Conservation (phyloP, 2,329 filamentous ascomycete species). For the Alternaria tenuissima region DNA sequence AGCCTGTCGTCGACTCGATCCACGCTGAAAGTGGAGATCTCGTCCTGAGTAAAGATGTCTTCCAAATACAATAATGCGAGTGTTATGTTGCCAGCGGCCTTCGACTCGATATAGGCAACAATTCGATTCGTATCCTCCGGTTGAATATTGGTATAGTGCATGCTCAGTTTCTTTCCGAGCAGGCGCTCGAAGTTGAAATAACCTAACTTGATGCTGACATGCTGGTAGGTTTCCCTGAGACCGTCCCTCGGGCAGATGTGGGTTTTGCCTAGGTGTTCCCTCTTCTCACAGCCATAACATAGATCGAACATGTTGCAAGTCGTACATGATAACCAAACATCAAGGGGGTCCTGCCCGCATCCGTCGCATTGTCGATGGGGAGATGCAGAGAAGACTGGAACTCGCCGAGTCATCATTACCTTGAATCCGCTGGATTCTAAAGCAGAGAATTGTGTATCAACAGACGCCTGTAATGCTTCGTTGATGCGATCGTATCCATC, state of each 20-base stretch:
- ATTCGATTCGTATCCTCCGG: rapidly evolving
- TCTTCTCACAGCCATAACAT: not conserved
- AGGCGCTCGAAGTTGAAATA: not conserved
- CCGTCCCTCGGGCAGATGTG: rapidly evolving
- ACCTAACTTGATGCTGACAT: not conserved
- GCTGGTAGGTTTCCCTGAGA: not conserved
- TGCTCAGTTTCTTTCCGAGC: not conserved
- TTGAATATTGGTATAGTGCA: not conserved
- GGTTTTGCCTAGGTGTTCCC: not conserved
- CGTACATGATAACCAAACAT: too few species aligned
- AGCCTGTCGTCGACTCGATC: too few species aligned
- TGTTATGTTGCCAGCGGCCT: not conserved
- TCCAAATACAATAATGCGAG: not conserved
- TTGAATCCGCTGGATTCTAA: not conserved
- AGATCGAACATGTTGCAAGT: not conserved
- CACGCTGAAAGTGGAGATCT: too few species aligned
- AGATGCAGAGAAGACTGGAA: not conserved
- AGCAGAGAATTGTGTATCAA: not conserved
- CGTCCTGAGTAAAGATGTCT: not conserved
- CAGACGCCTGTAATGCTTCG: not conserved
- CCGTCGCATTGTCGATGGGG: not conserved
- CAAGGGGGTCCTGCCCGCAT: not conserved
- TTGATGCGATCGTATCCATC: not conserved
- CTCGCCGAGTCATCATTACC: not conserved
- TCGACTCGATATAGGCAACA: not conserved